These are phyloP conservation scores for Trematosphaeria pertusa DNA, from an alignment of 2,329 filamentous ascomycete species.

Conservation along the genomic window DNA sequence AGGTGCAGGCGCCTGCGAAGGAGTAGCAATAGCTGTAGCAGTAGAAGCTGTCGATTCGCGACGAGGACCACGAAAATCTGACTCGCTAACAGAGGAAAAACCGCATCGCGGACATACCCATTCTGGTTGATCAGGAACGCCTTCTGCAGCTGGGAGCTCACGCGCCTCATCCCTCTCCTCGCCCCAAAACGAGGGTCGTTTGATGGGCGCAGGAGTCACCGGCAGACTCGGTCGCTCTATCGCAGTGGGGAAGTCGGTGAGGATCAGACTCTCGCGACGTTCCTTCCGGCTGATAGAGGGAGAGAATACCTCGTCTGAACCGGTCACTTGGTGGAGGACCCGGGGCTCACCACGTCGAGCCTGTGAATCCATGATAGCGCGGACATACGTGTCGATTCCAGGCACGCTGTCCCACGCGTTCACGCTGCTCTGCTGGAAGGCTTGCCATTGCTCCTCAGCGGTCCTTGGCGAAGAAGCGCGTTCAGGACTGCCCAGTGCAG, in stretches of 20 bases:
- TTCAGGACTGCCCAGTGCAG: slow-evolving; percentile 21
- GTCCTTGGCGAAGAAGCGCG: slow-evolving; percentile 30
- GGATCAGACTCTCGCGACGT: slow-evolving; percentile 65
- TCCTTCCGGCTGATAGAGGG: slow-evolving; percentile 40
- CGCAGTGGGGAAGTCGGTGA: slow-evolving; percentile 88
- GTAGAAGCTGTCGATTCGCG: slow-evolving; percentile 26
- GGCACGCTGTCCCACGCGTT: slow-evolving; percentile 96
- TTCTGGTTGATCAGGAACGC: slow-evolving; percentile 85
- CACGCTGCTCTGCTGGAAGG: slow-evolving; percentile 66
- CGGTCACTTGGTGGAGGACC: slow-evolving; percentile 41
- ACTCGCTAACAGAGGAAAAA: slow-evolving; percentile 42
- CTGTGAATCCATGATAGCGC: slow-evolving; percentile 69
- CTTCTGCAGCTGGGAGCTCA: slow-evolving; percentile 76
- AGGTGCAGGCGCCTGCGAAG: too few species aligned
- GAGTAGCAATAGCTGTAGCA: slow-evolving; percentile 23
- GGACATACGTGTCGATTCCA: slow-evolving; percentile 87
- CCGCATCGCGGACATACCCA: slow-evolving; percentile 78
- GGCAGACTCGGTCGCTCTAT: slow-evolving; percentile 85
- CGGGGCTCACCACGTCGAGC: slow-evolving; percentile 59
- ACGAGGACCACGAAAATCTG: slow-evolving; percentile 36
- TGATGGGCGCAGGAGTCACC: slow-evolving; percentile 85
- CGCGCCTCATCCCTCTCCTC: slow-evolving; percentile 62
- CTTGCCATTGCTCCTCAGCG: slow-evolving; percentile 70
- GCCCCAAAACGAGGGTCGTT: slow-evolving; percentile 72
- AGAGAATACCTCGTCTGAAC: slow-evolving; percentile 39